These are phyloP conservation scores for Psidium friedrichsthalianum DNA, from an alignment of 345 rosid species.

Conservation along the genomic window DNA sequence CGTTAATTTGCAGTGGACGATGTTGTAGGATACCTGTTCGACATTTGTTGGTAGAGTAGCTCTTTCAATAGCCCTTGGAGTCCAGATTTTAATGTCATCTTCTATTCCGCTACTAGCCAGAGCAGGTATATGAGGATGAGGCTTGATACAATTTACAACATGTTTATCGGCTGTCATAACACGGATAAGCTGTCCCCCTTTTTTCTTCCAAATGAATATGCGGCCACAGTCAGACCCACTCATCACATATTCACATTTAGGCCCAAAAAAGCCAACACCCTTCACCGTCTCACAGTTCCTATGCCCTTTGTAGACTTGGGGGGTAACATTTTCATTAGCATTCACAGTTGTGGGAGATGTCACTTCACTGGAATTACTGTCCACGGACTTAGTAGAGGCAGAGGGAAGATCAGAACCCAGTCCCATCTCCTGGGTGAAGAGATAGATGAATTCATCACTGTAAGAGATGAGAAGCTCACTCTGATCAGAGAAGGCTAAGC, in stretches of 20 bases:
- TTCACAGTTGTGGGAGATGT: constrained; percentile 8
- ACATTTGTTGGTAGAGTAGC: constrained; percentile 58
- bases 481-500: constrained; percentile 80
- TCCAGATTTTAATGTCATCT: constrained; percentile 78
- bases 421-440: constrained; percentile 68
- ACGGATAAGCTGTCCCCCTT: constrained; percentile 63
- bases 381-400: constrained; percentile 15
- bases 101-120: constrained; percentile 92
- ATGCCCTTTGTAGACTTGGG: constrained; percentile 74
- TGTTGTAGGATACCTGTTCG: constrained; percentile 41
- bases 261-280: constrained; percentile 84
- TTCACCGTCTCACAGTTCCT: constrained; percentile 65
- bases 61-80: constrained; percentile 53
- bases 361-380: constrained; percentile 21
- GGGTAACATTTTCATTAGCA: constrained; percentile 14
- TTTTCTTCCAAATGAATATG: constrained; percentile 86
- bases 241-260: constrained; percentile 74
- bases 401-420: constrained; percentile 40
- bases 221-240: constrained; percentile 98
- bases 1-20: not conserved
- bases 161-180: constrained; percentile 70
- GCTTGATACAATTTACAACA: constrained; percentile 73
- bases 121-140: constrained; percentile 63
- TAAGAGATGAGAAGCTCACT: constrained; percentile 89
- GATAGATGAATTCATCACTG: constrained; percentile 64